A percentile compares a stretch with the other conserved stretches of the same genome.
These are phyloP conservation scores for Tricholoma terreum DNA, from an alignment of 768 basidiomycete species.

Conservation along the genomic window DNA sequence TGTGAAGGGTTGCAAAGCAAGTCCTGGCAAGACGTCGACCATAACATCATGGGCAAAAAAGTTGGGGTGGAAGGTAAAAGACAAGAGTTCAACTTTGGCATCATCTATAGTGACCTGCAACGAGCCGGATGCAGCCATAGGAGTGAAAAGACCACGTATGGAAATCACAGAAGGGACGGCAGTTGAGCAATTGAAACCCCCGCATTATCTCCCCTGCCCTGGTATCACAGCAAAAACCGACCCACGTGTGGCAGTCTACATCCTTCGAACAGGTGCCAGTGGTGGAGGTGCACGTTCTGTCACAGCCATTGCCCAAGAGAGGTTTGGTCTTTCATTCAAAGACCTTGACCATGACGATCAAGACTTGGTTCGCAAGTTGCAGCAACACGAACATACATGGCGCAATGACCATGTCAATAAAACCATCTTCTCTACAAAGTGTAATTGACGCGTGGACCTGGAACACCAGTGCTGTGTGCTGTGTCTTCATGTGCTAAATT, in stretches of 20 bases:
- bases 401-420: background rate
- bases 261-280: background rate
- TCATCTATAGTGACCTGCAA: background rate
- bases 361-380: background rate
- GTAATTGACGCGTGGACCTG: background rate
- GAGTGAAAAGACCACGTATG: background rate
- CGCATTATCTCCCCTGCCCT: too few relatives aligned
- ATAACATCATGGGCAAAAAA: background rate
- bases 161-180: too few relatives aligned
- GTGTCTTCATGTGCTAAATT: background rate
- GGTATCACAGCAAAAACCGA: background rate
- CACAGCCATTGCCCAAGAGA: background rate
- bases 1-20: background rate
- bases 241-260: background rate
- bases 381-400: background rate
- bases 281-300: background rate
- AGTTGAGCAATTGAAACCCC: background rate
- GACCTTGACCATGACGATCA: background rate
- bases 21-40: background rate
- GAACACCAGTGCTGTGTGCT: background rate
- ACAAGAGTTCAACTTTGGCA: background rate
- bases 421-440: background rate
- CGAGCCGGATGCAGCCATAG: background rate
- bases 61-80: background rate
- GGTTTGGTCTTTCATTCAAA: background rate